These are phyloP conservation scores for Prunus davidiana DNA, from an alignment of 306 rosid species.

Conservation along the genomic window DNA sequence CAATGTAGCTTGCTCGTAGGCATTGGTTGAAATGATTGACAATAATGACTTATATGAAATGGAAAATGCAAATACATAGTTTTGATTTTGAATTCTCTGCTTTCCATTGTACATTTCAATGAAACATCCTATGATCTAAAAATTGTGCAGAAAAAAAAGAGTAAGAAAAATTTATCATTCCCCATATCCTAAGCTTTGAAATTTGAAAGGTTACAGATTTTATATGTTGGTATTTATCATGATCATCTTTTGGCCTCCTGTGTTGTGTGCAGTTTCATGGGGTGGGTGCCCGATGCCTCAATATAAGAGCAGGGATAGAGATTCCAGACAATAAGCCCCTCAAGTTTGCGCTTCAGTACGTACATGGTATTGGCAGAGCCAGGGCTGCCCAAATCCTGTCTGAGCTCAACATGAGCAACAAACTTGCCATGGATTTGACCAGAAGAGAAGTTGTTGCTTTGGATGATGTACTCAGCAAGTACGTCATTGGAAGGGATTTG, in stretches of 20 bases:
- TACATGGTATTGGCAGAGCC: constrained; percentile 64
- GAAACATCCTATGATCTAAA: neutral
- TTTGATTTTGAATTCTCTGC: no score
- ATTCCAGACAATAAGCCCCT: constrained; percentile 71
- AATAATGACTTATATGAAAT: neutral
- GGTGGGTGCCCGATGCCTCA: constrained; percentile 37
- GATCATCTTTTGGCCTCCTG: neutral
- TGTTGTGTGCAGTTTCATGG: constrained; percentile 39
- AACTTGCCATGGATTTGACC: constrained; percentile 62
- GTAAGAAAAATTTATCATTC: neutral
- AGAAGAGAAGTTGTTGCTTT: constrained; percentile 55
- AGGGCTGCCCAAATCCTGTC: constrained; percentile 59
- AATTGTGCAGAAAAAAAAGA: neutral
- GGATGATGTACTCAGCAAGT: constrained; percentile 61
- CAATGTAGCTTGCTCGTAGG: neutral
- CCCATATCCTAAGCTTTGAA: neutral
- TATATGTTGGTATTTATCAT: neutral
- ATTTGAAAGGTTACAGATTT: neutral
- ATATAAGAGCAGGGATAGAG: constrained; percentile 71
- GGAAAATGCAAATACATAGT: neutral
- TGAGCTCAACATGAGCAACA: constrained; percentile 62
- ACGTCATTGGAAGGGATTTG: constrained; percentile 63
- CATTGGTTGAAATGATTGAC: neutral
- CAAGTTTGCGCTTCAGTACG: constrained; percentile 55
- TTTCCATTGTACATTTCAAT: no score